Percentiles rank a stretch among this genome's conserved stretches.
Conservation (phyloP, 2,329 filamentous ascomycete genomes). For the Fusarium nodosum region DNA sequence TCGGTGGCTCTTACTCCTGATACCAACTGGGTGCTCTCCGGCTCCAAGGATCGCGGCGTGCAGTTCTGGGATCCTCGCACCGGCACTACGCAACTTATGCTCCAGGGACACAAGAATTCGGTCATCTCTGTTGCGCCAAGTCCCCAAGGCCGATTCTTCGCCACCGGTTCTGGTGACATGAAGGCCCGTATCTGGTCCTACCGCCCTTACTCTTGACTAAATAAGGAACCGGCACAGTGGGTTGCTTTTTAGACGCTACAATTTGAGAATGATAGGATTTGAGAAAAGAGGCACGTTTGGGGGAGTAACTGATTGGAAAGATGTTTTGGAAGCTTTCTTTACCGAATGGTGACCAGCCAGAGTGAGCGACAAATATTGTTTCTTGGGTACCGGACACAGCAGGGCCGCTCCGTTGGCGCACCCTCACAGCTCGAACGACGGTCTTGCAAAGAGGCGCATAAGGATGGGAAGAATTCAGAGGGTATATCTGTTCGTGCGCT, state of each 20-base stretch:
- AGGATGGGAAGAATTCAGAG: constrained; percentile 46
- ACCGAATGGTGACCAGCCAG: constrained; percentile 26
- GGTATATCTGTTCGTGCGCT: constrained; percentile 47
- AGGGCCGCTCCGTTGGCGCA: constrained; percentile 35
- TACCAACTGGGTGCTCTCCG: constrained; percentile 94
- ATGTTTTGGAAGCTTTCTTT: constrained; percentile 27
- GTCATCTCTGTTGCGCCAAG: constrained; percentile 98
- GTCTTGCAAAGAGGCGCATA: constrained; percentile 48
- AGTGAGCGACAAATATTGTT: constrained; percentile 43
- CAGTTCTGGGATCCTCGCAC: constrained; percentile 99
- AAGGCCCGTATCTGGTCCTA: constrained; percentile 97
- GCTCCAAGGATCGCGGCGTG: constrained; percentile 96
- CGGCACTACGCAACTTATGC: constrained; percentile 95
- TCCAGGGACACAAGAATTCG: constrained; percentile 98
- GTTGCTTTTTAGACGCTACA: constrained; percentile 33
- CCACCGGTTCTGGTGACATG: constrained; percentile 97
- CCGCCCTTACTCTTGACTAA: constrained; percentile 59
- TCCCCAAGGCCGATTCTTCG: constrained; percentile 88
- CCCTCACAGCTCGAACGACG: constrained; percentile 40
- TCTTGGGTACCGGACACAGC: constrained; percentile 44
- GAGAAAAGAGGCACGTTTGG: constrained; percentile 22
- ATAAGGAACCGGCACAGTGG: constrained; percentile 39
- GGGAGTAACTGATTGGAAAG: constrained; percentile 33
- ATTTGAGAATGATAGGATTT: constrained; percentile 16
- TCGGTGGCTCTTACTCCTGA: constrained; percentile 96